These are phyloP conservation scores for Thalassiosira livingstoniorum DNA, from an alignment of 352 stramenopile genomes.

Conservation along the genomic window DNA sequence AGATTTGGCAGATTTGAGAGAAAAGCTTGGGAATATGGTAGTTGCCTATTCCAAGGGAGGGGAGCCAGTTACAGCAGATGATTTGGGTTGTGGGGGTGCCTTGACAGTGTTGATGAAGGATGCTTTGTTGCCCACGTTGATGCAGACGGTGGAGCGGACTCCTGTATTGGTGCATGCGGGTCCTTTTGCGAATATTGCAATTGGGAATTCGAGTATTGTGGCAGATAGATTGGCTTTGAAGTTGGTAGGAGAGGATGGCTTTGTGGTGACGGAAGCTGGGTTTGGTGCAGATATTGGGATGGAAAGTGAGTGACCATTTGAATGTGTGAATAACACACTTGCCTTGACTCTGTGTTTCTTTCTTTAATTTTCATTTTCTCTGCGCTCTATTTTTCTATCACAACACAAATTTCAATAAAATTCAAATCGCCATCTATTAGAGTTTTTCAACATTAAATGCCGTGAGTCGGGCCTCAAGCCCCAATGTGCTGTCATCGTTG, in stretches of 20 bases:
- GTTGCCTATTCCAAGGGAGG: slow-evolving; percentile 88
- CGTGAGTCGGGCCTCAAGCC: slow-evolving; percentile 93
- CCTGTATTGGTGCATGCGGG: slow-evolving; percentile 97
- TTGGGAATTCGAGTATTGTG: slow-evolving; percentile 97
- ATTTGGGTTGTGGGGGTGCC: slow-evolving; percentile 95
- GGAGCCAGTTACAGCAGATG: slow-evolving; percentile 94
- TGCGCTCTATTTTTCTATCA: background rate
- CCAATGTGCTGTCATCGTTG: slow-evolving; percentile 97
- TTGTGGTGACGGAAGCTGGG: slow-evolving; percentile 96
- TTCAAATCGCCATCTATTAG: slow-evolving; percentile 78
- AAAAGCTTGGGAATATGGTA: slow-evolving; percentile 94
- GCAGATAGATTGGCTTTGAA: slow-evolving; percentile 96
- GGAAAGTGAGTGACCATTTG: slow-evolving; percentile 45
- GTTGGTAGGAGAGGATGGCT: slow-evolving; percentile 93
- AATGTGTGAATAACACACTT: too few relatives aligned
- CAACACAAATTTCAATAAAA: too few relatives aligned
- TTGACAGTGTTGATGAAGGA: slow-evolving; percentile 98
- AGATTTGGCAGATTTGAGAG: slow-evolving; percentile 92
- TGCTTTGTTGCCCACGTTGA: slow-evolving; percentile 96
- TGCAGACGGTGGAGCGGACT: slow-evolving; percentile 97
- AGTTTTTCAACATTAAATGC: slow-evolving; percentile 99
- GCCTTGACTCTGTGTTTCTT: slow-evolving; percentile 11
- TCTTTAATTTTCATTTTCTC: background rate
- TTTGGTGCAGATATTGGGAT: slow-evolving; percentile 97
- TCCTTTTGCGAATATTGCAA: slow-evolving; percentile 97